Evolutionary conservation across 2,329 filamentous ascomycete genomes (phyloP), one percentile per base, ranked within the genome.

Genomic region (Alternaria longipes): DNA sequence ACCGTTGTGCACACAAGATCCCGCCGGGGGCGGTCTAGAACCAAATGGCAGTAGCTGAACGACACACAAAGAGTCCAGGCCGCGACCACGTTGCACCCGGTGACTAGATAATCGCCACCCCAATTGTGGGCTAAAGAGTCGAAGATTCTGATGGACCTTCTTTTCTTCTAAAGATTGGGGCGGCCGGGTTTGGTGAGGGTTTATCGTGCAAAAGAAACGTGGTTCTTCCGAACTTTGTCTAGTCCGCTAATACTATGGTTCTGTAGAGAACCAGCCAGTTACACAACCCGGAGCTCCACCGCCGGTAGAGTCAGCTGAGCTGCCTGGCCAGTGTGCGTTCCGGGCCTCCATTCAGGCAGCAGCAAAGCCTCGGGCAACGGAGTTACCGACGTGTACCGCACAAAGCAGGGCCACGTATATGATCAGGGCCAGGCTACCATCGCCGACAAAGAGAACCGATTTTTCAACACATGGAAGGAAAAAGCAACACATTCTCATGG

Each of bases 161-260:
- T 6, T 36, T 38, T 50, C 20, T 38, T 26, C 18, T 36, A 32
- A 26, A 36, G 32, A 50, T 36, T 34, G 30, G 34, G 46, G 34
- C 32, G 20, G 30, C 20, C 46, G 34, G 14, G 18, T 16, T 50
- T n/a, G 32, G 14, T 26, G 22, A 18, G n/a, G 30, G 20, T 24
- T 36, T 20, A 50, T 38, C 30, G 14, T 50, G 30, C 46, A 50
- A 50, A 50, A 36, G 46, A 34, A 50, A 50, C 20, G 46, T 50
- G 46, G 30, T 50, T 34, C 34, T 30, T 50, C 32, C 38, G 46
- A 36, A n/a, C 14, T 36, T 38, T 26, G 46, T 36, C 30, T 11
- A 26, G 30, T 9, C 32, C 32, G 32, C 20, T 8, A 36, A 22
- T 36, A n/a, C 32, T n/a, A 16, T 50, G 46, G 46, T 34, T 49